These are phyloP conservation scores for Fraxinus baroniana DNA, from an alignment of 305 asterid species.

Conservation along the genomic window DNA sequence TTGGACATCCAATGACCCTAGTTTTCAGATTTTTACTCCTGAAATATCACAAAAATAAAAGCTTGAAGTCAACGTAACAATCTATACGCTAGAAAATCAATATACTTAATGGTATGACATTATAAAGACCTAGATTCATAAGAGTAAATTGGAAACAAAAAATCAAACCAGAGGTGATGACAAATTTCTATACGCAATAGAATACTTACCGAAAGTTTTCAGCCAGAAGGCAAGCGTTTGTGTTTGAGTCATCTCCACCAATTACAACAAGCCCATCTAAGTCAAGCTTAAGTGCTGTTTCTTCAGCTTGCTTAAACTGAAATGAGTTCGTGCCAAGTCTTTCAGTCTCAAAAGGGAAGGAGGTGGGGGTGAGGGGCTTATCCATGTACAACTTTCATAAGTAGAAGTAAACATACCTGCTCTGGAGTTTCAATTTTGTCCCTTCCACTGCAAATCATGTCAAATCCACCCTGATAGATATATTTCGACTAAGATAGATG, in stretches of 20 bases:
- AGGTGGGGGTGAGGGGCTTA: neutral
- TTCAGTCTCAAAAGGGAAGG: conserved; percentile 21
- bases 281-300: conserved; percentile 83
- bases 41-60: conserved; percentile 20
- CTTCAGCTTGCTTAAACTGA: conserved; percentile 95
- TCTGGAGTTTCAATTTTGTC: conserved; percentile 99
- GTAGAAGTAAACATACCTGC: conserved; percentile 51
- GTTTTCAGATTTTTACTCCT: conserved; percentile 88
- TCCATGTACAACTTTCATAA: neutral
- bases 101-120: neutral
- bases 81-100: conserved; percentile 1
- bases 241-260: conserved; percentile 99
- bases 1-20: conserved; percentile 92
- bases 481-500: neutral
- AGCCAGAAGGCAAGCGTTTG: conserved; percentile 97
- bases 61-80: conserved; percentile 1
- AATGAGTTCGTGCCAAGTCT: conserved; percentile 19
- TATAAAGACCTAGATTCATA: neutral
- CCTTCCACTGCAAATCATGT: conserved; percentile 95
- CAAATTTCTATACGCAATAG: neutral
- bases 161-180: conserved; percentile 2
- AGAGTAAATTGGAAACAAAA: neutral
- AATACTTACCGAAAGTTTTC: conserved; percentile 68
- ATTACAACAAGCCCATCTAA: conserved; percentile 93
- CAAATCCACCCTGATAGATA: conserved; percentile 86